Percentiles rank a stretch among this genome's conserved stretches.
Evolutionary conservation across 2,329 filamentous ascomycete genomes (phyloP).

Genomic region (Paradendryphiella salina): DNA sequence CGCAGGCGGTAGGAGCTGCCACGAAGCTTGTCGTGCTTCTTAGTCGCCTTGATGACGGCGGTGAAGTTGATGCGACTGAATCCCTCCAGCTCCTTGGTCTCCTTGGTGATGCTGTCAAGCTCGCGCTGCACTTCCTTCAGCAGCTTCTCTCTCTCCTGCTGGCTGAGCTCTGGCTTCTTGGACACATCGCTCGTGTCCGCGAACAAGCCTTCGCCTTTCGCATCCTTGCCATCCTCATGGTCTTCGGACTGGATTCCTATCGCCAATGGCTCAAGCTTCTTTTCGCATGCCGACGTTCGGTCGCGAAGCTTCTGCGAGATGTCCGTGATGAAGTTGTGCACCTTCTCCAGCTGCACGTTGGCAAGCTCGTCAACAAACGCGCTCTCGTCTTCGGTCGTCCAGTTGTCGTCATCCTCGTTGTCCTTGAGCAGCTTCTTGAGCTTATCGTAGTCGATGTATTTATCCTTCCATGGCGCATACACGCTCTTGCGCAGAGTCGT

Average conservation of each 20-base stretch:
- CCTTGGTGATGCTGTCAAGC: constrained; percentile 84
- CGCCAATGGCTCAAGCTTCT: constrained; percentile 63
- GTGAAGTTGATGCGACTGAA: constrained; percentile 98
- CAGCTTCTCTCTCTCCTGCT: constrained; percentile 54
- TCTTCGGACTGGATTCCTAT: constrained; percentile 38
- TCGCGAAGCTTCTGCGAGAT: constrained; percentile 82
- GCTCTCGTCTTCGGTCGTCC: constrained; percentile 94
- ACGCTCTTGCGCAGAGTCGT: constrained; percentile 79
- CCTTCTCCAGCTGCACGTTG: constrained; percentile 93
- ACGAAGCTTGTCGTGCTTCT: constrained; percentile 97
- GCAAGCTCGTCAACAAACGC: constrained; percentile 93
- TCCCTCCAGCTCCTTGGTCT: constrained; percentile 90
- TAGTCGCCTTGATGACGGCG: constrained; percentile 95
- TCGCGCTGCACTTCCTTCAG: constrained; percentile 75
- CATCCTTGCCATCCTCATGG: constrained; percentile 15
- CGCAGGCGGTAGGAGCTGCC: constrained; percentile 84
- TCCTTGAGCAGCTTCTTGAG: constrained; percentile 88
- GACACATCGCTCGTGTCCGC: constrained; percentile 22
- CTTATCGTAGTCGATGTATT: constrained; percentile 95
- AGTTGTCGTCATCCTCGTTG: constrained; percentile 61
- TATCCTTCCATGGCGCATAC: constrained; percentile 85
- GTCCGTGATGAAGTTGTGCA: constrained; percentile 82
- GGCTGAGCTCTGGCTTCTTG: constrained; percentile 35
- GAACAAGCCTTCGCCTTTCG: constrained; percentile 19
- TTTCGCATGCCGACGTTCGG: constrained; percentile 71